phyloP scores from a whole-genome alignment of 2,329 filamentous ascomycete species.

The Daldinia sp. region DNA sequence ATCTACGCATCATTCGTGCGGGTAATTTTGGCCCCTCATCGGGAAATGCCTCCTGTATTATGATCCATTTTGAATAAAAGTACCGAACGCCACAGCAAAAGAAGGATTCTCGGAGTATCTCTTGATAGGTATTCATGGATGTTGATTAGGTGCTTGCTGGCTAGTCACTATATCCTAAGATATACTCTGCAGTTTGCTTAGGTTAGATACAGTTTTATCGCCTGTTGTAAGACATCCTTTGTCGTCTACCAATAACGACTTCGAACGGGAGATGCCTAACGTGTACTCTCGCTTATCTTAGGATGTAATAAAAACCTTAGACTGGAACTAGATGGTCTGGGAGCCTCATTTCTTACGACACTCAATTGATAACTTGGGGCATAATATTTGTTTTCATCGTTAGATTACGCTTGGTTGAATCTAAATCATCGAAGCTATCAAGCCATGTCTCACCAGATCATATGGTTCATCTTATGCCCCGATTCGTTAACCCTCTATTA shows the following conservation, averaged over 20 bases:
- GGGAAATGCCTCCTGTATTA: neutral
- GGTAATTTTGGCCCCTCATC: neutral
- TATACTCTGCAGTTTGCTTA: too few species aligned
- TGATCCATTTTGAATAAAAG: neutral
- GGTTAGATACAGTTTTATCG: too few species aligned
- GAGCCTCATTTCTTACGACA: too few species aligned
- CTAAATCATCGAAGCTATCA: neutral
- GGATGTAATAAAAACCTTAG: too few species aligned
- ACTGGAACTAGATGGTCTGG: too few species aligned
- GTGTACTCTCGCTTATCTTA: too few species aligned
- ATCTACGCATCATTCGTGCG: neutral
- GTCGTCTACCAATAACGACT: too few species aligned
- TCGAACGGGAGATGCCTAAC: too few species aligned
- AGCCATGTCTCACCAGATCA: neutral
- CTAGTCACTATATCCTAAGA: too few species aligned
- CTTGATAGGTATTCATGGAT: neutral
- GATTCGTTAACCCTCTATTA: neutral
- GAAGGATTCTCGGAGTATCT: neutral
- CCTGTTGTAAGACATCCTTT: too few species aligned
- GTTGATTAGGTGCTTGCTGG: too few species aligned
- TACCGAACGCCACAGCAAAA: neutral
- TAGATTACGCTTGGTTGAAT: neutral
- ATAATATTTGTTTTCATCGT: neutral
- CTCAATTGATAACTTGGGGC: neutral
- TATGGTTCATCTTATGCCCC: neutral